Conservation (phyloP, 805 yeast species). For the Candida chauliodis region DNA sequence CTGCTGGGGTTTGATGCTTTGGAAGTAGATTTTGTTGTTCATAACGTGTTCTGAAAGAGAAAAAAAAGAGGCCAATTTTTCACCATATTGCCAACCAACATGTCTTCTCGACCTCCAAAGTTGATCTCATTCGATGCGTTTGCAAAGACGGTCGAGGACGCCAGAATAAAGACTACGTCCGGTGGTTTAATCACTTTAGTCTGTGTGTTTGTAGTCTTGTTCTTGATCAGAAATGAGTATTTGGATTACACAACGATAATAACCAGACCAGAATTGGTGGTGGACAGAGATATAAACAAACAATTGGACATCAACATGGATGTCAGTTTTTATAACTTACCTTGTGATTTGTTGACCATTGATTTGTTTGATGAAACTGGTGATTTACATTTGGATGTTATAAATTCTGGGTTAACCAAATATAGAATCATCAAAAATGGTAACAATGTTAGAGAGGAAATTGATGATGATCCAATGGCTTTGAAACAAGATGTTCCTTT, state of each 20-base stretch:
- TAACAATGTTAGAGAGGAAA: slow-evolving; percentile 17
- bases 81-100: no score
- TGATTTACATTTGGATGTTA: slow-evolving; percentile 71
- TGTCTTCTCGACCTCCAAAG: slow-evolving; percentile 30
- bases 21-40: slow-evolving; percentile 13
- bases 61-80: no score
- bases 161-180: slow-evolving; percentile 77
- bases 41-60: not conserved
- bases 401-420: slow-evolving; percentile 67
- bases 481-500: slow-evolving; percentile 23
- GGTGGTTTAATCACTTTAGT: slow-evolving; percentile 86
- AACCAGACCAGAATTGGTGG: slow-evolving; percentile 79
- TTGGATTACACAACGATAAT: slow-evolving; percentile 63
- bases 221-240: slow-evolving; percentile 74
- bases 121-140: slow-evolving; percentile 80
- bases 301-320: slow-evolving; percentile 78
- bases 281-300: slow-evolving; percentile 76
- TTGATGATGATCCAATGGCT: slow-evolving; percentile 24
- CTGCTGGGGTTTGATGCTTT: slow-evolving; percentile 16
- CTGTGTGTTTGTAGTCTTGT: slow-evolving; percentile 57
- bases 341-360: slow-evolving; percentile 77
- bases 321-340: slow-evolving; percentile 76
- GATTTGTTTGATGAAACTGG: slow-evolving; percentile 91
- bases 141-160: slow-evolving; percentile 91
- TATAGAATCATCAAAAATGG: slow-evolving; percentile 61